These are phyloP conservation scores for Osmanthus fragrans DNA, from an alignment of 257 asterid genomes.

Conservation along the genomic window DNA sequence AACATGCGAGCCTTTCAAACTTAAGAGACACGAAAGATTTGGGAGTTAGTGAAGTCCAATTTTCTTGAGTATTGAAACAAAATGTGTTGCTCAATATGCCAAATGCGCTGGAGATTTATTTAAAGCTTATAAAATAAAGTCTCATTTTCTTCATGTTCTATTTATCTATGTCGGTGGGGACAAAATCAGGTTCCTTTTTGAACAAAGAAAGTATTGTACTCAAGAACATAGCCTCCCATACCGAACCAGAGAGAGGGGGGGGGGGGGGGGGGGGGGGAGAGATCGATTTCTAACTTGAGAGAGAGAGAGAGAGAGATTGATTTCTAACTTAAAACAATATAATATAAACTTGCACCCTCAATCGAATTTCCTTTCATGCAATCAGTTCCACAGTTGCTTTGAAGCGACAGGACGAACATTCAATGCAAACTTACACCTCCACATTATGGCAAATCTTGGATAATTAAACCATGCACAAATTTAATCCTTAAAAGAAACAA, in stretches of 20 bases:
- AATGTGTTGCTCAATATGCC: neutral
- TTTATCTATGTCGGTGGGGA: neutral
- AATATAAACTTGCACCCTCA: neutral
- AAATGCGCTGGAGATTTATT: neutral
- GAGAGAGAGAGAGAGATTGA: too few relatives aligned
- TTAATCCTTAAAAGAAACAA: neutral
- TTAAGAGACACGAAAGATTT: neutral
- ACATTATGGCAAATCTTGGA: conserved; percentile 7
- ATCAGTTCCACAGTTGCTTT: neutral
- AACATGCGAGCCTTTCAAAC: neutral
- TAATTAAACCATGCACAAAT: neutral
- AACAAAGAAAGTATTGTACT: neutral
- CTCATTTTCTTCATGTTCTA: neutral
- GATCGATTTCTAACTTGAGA: too few relatives aligned
- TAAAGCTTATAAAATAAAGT: neutral
- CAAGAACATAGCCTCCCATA: neutral
- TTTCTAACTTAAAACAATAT: too few relatives aligned
- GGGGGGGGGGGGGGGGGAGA: too few relatives aligned
- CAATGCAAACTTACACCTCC: neutral
- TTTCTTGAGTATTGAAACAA: neutral
- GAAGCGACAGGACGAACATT: neutral
- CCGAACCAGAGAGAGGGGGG: neutral
- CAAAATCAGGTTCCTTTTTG: neutral
- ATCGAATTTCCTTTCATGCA: neutral
- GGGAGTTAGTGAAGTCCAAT: neutral